Base-by-base conservation (phyloP, 2,329 filamentous ascomycete genomes). In the Fusarium sp. region DNA sequence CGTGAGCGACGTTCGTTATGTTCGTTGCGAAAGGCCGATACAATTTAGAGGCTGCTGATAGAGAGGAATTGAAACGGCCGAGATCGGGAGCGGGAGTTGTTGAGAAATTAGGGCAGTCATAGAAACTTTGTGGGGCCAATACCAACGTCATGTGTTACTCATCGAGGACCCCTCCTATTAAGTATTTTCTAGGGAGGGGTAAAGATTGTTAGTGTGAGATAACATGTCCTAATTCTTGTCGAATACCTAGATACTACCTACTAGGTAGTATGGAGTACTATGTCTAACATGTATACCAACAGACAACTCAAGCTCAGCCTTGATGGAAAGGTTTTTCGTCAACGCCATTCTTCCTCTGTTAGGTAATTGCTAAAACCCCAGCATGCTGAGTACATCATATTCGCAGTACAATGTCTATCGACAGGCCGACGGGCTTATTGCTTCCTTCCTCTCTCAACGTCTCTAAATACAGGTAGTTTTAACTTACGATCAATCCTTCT, bases 201-300 rank as follows among this genome's bases (percentile, higher is more conserved):
- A n/a, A 27, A 50, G 30, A 35, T 68, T 61, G 37, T 41, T n/a
- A 22, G 15, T 51, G 25, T 27, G 13, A 62, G 45, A 41, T 35
- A 13, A 32, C 41, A 46, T 46, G 27, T 49, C n/a, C 46, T 56
- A 49, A 44, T 44, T 25, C 33, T 7, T 25, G 22, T 25, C 41
- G 61, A 46, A 15, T 14, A n/a, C n/a, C n/a, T n/a, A 13, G 23
- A 62, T 48, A 23, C 22, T 5, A n/a, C n/a, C n/a, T n/a, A n/a
- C n/a, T 23, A 23, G 22, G 5, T 23, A 23, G 23, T 20, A 19
- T 13, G 27, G 15, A 11, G 33, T 23, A 47, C 30, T 25, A 33
- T 65, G 43, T 30, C 19, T n/a, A 15, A 33, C 14, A 57, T 59
- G 48, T 39, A 48, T 23, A 51, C 15, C 39, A 22, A 23, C 15